These are phyloP conservation scores for Termitomyces sp. DNA, from an alignment of 768 basidiomycete species.

Conservation along the genomic window DNA sequence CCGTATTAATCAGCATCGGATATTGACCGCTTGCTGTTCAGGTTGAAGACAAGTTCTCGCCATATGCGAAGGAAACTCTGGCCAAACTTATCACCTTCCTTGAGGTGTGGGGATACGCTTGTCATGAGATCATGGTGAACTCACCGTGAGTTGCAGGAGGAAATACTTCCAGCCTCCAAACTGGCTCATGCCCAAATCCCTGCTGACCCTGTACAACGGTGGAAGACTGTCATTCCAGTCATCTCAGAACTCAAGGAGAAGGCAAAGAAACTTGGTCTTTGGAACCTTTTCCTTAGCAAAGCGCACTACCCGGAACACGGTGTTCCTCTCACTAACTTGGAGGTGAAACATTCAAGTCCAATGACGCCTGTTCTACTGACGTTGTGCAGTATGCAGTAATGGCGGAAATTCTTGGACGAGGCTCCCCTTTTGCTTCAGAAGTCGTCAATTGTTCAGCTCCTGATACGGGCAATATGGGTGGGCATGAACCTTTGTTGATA, in stretches of 20 bases:
- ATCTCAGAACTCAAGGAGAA: slow-evolving; percentile 83
- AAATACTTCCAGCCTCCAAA: slow-evolving; percentile 76
- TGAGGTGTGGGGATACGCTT: slow-evolving; percentile 45
- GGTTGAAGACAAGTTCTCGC: slow-evolving; percentile 92
- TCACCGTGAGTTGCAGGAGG: slow-evolving; percentile 53
- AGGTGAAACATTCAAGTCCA: slow-evolving; percentile 46
- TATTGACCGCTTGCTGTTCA: slow-evolving; percentile 24
- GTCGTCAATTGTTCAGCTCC: slow-evolving; percentile 93
- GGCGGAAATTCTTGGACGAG: slow-evolving; percentile 92
- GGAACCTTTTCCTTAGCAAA: slow-evolving; percentile 97
- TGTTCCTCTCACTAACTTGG: slow-evolving; percentile 88
- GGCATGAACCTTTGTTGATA: slow-evolving; percentile 15
- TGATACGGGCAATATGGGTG: slow-evolving; percentile 98
- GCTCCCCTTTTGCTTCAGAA: slow-evolving; percentile 79
- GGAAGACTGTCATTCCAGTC: slow-evolving; percentile 82
- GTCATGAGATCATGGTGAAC: not conserved
- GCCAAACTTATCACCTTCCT: slow-evolving; percentile 82
- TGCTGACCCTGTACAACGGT: slow-evolving; percentile 65
- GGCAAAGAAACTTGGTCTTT: slow-evolving; percentile 86
- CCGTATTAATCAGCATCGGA: not conserved
- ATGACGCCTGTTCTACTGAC: not conserved
- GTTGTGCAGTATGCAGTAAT: slow-evolving; percentile 83
- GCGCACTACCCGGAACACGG: slow-evolving; percentile 88
- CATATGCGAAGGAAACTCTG: slow-evolving; percentile 83
- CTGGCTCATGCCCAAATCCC: slow-evolving; percentile 84